Evolutionary conservation across 2,329 filamentous ascomycete genomes (phyloP).

Genomic region (Tolypocladium album): DNA sequence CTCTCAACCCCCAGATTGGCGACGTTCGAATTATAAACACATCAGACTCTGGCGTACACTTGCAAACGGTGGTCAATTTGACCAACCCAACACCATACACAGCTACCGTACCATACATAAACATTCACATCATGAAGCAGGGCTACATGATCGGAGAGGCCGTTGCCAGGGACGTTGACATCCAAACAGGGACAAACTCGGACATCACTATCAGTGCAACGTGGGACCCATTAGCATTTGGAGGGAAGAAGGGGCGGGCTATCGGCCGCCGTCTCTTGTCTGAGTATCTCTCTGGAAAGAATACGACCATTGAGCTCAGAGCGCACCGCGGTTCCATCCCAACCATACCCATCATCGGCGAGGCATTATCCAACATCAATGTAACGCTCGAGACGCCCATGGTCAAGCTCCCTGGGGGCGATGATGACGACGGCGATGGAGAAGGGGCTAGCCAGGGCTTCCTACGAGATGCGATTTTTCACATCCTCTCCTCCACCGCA

Average conservation of each 20-base stretch:
- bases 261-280: constrained; percentile 68
- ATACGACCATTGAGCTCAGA: constrained; percentile 67
- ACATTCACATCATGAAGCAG: constrained; percentile 66
- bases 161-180: constrained; percentile 49
- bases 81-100: constrained; percentile 88
- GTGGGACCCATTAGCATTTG: constrained; percentile 59
- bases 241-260: constrained; percentile 48
- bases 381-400: constrained; percentile 63
- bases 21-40: constrained; percentile 65
- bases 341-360: constrained; percentile 57
- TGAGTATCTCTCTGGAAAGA: constrained; percentile 77
- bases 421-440: constrained; percentile 19
- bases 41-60: constrained; percentile 55
- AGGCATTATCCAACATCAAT: constrained; percentile 60
- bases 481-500: constrained; percentile 77
- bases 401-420: constrained; percentile 45
- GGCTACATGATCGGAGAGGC: constrained; percentile 66
- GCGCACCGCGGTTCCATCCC: constrained; percentile 67
- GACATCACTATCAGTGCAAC: constrained; percentile 55
- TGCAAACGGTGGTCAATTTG: constrained; percentile 67
- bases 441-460: constrained; percentile 45
- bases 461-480: constrained; percentile 76
- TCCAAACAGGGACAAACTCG: constrained; percentile 62
- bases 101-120: constrained; percentile 69
- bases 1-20: constrained; percentile 52